Evolutionary conservation across 768 basidiomycete species (phyloP), one percentile per base, ranked within the genome.

Genomic region (Rhizopogon vesiculosus): DNA sequence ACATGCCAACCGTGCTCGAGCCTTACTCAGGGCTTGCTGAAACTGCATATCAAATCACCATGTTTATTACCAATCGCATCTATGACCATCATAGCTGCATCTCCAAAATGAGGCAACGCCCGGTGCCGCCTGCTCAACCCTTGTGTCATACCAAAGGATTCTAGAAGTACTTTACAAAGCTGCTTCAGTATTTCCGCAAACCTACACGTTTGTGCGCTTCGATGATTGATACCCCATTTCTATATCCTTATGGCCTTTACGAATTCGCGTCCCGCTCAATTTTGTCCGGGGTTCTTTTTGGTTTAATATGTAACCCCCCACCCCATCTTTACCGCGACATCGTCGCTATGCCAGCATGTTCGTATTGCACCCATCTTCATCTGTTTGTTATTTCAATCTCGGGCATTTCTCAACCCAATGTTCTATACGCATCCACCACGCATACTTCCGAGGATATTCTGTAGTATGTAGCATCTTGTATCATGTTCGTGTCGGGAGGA

Each of bases 11-110:
- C 80, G 80, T 42, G 85, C 85, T 16, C 79, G 79, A 58, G 74
- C 78, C 33, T 72, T 89, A 18, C 71, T 89, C 43, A 77, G 79
- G 45, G 74, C 76, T 22, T 87, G 85, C 63, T 86, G 71, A 77
- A 38, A 50, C n/a, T 45, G 29, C 28, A 42, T 31, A 18, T 39
- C n/a, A 18, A 8, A 45, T 44, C 33, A 13, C 29, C n/a, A 51
- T 51, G 10, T 45, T 9, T 12, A n/a, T 48, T 29, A 18, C 19
- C 28, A 19, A 42, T 52, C n/a, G 9, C 22, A 52, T 51, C 22
- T 28, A 28, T 19, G 25, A 16, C 16, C 45, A 1, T 28, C 42
- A n/a, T 19, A 42, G 15, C 43, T 42, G 13, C 51, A 29, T n/a
- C 15, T 31, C 45, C 18, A 22, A 49, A 49, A 49, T 16, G 48